These are phyloP conservation scores for Cryptococcus deneoformans DNA, from an alignment of 1,284 basidiomycete species.

Conservation along the genomic window DNA sequence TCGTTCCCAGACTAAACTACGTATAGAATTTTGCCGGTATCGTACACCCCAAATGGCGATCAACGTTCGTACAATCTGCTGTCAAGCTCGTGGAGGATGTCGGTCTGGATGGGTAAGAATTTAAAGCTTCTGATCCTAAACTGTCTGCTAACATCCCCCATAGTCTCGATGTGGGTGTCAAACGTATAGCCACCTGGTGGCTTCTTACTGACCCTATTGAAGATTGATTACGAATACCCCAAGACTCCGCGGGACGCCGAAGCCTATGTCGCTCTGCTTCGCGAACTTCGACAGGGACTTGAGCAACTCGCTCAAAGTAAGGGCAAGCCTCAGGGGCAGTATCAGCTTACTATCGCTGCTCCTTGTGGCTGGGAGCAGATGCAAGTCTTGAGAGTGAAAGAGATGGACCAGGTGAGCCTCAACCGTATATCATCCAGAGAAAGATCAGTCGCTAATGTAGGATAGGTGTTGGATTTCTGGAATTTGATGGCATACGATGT, in stretches of 20 bases:
- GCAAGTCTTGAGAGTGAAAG: conserved; percentile 61
- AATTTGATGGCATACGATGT: conserved; percentile 72
- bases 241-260: conserved; percentile 50
- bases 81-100: conserved; percentile 77
- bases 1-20: too few species aligned
- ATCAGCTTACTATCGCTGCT: conserved; percentile 63
- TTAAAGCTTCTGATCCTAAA: not conserved
- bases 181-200: not conserved
- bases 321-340: conserved; percentile 40
- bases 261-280: conserved; percentile 53
- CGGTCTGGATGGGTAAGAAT: conserved; percentile 75
- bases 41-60: conserved; percentile 58
- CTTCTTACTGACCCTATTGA: conserved; percentile 30
- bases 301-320: conserved; percentile 44
- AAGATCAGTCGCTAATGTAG: not conserved
- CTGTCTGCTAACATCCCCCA: not conserved
- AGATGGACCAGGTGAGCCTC: conserved; percentile 66
- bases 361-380: conserved; percentile 75
- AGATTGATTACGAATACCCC: conserved; percentile 61
- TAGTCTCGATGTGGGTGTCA: conserved; percentile 61
- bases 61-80: conserved; percentile 67
- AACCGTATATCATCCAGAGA: not conserved
- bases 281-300: conserved; percentile 50
- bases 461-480: conserved; percentile 67
- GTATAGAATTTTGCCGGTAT: conserved; percentile 52